A percentile compares a stretch with the other conserved stretches of the same genome.
These are phyloP conservation scores for Fusarium pininemorale DNA, from an alignment of 2,329 filamentous ascomycete species.

Conservation along the genomic window DNA sequence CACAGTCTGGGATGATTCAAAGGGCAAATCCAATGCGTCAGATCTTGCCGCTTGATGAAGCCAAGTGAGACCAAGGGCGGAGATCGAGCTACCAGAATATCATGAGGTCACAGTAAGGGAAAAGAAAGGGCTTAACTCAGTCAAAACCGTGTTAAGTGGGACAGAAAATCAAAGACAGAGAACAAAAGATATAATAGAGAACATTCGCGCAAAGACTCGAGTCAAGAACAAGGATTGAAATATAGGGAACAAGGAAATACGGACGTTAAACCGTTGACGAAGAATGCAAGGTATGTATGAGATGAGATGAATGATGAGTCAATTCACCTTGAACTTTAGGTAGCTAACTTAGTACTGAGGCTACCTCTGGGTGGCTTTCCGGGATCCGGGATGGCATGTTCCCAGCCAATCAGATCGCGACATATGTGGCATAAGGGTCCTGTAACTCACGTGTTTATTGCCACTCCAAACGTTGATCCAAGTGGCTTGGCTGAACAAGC, in stretches of 20 bases:
- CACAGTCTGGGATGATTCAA: neutral
- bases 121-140: neutral
- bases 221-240: neutral
- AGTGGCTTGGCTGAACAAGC: neutral
- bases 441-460: neutral
- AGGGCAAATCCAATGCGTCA: slow-evolving; percentile 13
- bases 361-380: neutral
- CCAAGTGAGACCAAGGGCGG: slow-evolving; percentile 15
- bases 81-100: slow-evolving; percentile 18
- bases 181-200: neutral
- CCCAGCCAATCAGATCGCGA: slow-evolving; percentile 5
- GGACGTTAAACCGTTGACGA: neutral
- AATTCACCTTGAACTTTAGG: slow-evolving; percentile 23
- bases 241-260: slow-evolving; percentile 2
- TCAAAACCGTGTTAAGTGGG: neutral
- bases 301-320: slow-evolving; percentile 19
- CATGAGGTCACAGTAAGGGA: neutral
- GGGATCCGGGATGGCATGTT: slow-evolving; percentile 22
- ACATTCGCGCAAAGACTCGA: neutral
- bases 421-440: neutral
- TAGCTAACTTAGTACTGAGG: neutral
- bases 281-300: neutral
- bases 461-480: slow-evolving; percentile 1
- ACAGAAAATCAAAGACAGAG: neutral
- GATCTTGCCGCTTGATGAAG: slow-evolving; percentile 21